Evolutionary conservation across 2,329 filamentous ascomycete species (phyloP), one percentile per base, ranked within the genome.

Genomic region (Trichoderma endophyticum): DNA sequence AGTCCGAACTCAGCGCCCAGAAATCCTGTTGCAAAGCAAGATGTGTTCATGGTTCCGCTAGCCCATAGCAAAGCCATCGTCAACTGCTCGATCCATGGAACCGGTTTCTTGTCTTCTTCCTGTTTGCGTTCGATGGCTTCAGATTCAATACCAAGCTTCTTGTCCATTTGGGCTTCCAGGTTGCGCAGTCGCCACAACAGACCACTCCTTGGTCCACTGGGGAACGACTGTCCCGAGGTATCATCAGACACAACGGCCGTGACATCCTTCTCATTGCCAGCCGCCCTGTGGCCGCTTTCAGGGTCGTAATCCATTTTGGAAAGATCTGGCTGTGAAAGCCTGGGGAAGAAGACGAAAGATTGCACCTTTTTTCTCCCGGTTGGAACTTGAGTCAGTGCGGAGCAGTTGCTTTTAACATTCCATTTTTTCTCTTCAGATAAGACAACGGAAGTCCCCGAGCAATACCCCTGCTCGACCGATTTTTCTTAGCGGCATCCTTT

Each of bases 61-160:
- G 86, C 84, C 86, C 86, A 88, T 71, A 88, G 79, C 71, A 86
- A 77, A 12, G 84, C 85, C 86, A 87, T 88, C 71, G 81, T 81
- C 70, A 84, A 76, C 73, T 83, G 82, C 75, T 84, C 83, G 24
- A 78, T 79, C 79, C 79, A 82, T 12, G 77, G 73, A 11, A 78
- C 77, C 32, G 66, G 61, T 26, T 73, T 69, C 57, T 79, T 79
- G 56, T 85, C 81, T 76, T 85, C 82, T 39, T 85, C 82, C 6
- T 80, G 80, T 73, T 85, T 84, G 70, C 86, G 82, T 11, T 79
- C 78, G 60, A 86, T 82, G 57, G 83, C 84, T 63, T 85, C 78
- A 2, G 84, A 81, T 77, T 87, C 86, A 71, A 87, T 80, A 21
- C 86, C 86, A 54, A 87, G 76, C 74, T 81, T 84, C 59, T 76